Evolutionary conservation across 108 stramenopile species (phyloP), one percentile per base, ranked within the genome.

Genomic region (Pseudonitzschia delicatissima): DNA sequence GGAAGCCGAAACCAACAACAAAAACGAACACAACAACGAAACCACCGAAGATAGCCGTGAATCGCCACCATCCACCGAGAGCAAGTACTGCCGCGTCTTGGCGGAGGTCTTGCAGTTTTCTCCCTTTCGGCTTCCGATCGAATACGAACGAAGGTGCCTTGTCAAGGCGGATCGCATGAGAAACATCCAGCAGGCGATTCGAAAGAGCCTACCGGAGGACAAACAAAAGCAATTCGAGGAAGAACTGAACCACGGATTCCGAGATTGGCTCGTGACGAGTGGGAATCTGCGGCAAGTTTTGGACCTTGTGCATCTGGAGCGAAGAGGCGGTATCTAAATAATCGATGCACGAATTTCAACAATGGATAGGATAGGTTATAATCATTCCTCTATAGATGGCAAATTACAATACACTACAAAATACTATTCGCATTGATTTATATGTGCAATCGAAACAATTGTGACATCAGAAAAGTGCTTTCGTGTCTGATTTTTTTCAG

Each of bases 241-340:
- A 45, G 92, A 93, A 65, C 48, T 93, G 55, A 88, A 90, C 62
- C 71, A 80, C 39, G 88, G 87, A 8, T 91, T 95, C 57, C 73
- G 86, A 47, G 96, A 96, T 63, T 96, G 96, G 96, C 76, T 96
- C 23, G 90, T 91, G 3, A 82, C 92, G 29, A 90, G 89, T 59
- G 96, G 96, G 4, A 96, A 96, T 68, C 74, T 96, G 13, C 83
- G 93, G 26, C 96, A 96, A 49, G 91, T 96, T 26, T 73, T 96
- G 45, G 96, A 96, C 73, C 78, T 96, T 29, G 91, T 96, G 1
- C 92, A 91, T 67, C 49, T 94, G 57, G 93, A 94, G 66, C 64
- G 74, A 23, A 45, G 72, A 33, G 65, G 65, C 34, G 76, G n/a
- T n/a, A n/a, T n/a, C n/a, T n/a, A n/a, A n/a, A n/a, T n/a, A n/a